Conservation (phyloP, 108 stramenopile species). For the Skeletonema menzelii region DNA sequence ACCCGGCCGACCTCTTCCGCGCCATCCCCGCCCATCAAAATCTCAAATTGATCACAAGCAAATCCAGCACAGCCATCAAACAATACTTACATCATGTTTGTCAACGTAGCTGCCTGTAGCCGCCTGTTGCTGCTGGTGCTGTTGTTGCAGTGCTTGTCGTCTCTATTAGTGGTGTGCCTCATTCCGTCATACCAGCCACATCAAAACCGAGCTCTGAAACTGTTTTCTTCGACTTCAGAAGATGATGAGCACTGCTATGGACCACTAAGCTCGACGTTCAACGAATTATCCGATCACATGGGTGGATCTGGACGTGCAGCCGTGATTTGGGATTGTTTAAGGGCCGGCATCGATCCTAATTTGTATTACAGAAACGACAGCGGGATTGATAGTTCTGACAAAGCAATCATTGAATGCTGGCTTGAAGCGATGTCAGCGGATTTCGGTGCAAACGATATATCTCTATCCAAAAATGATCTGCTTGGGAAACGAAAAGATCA, state of each 20-base stretch:
- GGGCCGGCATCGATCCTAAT: conserved; percentile 57
- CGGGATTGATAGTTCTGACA: conserved; percentile 7
- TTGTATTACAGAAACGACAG: conserved; percentile 40
- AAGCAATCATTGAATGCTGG: conserved; percentile 23
- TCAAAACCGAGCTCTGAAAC: not conserved
- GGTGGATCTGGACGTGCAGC: conserved; percentile 57
- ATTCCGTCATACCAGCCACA: not conserved
- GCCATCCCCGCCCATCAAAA: too few species aligned
- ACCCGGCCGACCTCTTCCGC: too few species aligned
- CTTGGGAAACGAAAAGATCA: conserved; percentile 6
- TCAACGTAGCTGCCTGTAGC: not conserved
- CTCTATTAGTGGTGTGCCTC: not conserved
- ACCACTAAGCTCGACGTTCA: conserved; percentile 45
- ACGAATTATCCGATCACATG: conserved; percentile 46
- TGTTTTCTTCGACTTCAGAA: not conserved
- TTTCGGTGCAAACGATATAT: not conserved
- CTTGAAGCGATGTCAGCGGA: conserved; percentile 7
- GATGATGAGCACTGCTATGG: not conserved
- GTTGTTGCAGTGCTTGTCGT: not conserved
- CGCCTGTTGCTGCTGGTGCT: not conserved
- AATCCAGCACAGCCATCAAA: too few species aligned
- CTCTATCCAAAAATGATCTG: not conserved
- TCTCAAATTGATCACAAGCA: too few species aligned
- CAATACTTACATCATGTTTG: not conserved
- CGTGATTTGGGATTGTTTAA: conserved; percentile 54